phyloP scores from a whole-genome alignment of 2,329 filamentous ascomycete genomes.

The Neopestalotiopsis sp. region DNA sequence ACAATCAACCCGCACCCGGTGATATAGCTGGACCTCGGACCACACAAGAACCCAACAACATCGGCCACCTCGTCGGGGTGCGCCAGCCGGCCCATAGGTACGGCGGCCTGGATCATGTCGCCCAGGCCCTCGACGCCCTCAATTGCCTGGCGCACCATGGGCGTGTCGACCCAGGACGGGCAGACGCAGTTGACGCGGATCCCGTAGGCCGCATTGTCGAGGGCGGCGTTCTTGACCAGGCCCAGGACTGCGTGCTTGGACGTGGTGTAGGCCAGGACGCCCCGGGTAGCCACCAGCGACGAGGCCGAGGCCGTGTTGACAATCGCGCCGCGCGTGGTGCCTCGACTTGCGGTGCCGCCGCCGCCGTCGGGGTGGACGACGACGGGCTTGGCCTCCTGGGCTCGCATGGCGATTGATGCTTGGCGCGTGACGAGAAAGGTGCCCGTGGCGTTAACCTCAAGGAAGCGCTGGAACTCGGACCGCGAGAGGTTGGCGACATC shows the following conservation, averaged over 20 bases:
- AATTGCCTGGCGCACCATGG: conserved; percentile 27
- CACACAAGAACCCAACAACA: conserved; percentile 6
- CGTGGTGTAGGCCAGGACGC: conserved; percentile 6
- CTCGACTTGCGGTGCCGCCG: conserved; percentile 3
- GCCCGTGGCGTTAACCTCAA: conserved; percentile 24
- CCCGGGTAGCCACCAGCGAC: background rate
- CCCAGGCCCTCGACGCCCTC: conserved; percentile 17
- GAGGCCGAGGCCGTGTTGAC: conserved; percentile 21
- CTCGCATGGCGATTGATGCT: conserved; percentile 22
- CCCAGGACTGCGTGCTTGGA: conserved; percentile 13
- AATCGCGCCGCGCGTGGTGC: conserved; percentile 22
- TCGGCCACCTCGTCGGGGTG: conserved; percentile 10
- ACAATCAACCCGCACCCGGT: conserved; percentile 8
- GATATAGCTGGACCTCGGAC: conserved; percentile 13
- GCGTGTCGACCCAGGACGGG: conserved; percentile 31
- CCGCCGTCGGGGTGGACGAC: background rate
- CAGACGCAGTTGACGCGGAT: conserved; percentile 35
- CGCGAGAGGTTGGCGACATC: conserved; percentile 1
- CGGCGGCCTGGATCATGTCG: background rate
- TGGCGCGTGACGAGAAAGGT: conserved; percentile 23
- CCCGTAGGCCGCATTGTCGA: conserved; percentile 26
- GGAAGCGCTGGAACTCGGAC: conserved; percentile 17
- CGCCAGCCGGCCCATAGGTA: conserved; percentile 7
- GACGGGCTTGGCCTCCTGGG: conserved; percentile 22
- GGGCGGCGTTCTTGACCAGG: conserved; percentile 18